Conservation (phyloP, 768 basidiomycete genomes). For the Tremella yokohamensis region DNA sequence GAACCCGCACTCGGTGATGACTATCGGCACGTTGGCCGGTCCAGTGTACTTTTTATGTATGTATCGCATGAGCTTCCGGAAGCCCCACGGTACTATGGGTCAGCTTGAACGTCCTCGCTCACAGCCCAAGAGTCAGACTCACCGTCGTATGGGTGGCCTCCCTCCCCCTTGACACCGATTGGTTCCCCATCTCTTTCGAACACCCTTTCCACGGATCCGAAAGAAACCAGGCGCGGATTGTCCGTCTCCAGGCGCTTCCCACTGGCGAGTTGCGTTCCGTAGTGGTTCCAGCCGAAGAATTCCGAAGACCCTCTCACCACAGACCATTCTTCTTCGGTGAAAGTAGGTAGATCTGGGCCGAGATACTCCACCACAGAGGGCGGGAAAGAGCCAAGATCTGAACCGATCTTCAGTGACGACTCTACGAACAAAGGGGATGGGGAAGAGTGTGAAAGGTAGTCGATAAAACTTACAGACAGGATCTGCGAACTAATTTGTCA, state of each 20-base stretch:
- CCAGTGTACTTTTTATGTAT: constrained; percentile 23
- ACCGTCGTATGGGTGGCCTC: constrained; percentile 27
- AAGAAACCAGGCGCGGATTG: constrained; percentile 11
- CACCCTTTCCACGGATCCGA: constrained; percentile 17
- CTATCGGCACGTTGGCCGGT: constrained; percentile 20
- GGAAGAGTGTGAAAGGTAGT: too few relatives aligned
- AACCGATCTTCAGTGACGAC: too few relatives aligned
- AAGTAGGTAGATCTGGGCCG: constrained; percentile 20
- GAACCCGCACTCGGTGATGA: constrained; percentile 39
- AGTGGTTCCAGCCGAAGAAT: constrained; percentile 32
- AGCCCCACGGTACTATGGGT: constrained; percentile 40
- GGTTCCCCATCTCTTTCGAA: constrained; percentile 23
- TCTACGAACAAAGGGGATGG: too few relatives aligned
- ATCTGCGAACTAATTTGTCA: neutral
- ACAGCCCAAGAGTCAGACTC: neutral
- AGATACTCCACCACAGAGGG: constrained; percentile 13
- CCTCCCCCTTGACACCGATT: constrained; percentile 25
- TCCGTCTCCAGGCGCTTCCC: constrained; percentile 17
- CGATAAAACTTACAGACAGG: constrained; percentile 3
- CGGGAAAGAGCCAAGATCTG: neutral
- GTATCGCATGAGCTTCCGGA: constrained; percentile 33
- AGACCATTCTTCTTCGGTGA: constrained; percentile 37
- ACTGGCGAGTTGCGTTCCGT: constrained; percentile 20
- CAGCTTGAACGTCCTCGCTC: too few relatives aligned
- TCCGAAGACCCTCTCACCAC: constrained; percentile 36